Percentiles rank a stretch among this genome's conserved stretches.
Evolutionary conservation across 2,329 filamentous ascomycete species (phyloP).

Genomic region (Aschersonia sp.): DNA sequence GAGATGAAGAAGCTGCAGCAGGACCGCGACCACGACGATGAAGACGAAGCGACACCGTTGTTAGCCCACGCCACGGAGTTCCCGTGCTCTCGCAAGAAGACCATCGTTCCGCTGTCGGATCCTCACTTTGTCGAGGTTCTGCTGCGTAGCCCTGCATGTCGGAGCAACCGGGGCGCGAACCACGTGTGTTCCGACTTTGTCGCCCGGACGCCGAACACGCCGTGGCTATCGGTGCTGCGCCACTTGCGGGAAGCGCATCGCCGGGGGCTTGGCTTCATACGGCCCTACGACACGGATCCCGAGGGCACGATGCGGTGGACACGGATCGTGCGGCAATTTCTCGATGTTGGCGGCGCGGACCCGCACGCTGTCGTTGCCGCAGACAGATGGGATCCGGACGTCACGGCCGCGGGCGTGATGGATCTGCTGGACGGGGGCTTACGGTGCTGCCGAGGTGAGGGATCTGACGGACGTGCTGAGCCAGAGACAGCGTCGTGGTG

Average conservation of each 20-base stretch:
- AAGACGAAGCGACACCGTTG: conserved; percentile 12
- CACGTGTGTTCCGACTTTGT: conserved; percentile 10
- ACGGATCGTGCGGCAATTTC: conserved; percentile 11
- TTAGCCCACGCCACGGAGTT: conserved; percentile 18
- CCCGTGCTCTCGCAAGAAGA: conserved; percentile 17
- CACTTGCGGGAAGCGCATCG: conserved; percentile 16
- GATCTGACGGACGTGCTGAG: background rate
- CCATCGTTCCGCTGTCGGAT: conserved; percentile 18
- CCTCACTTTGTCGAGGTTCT: conserved; percentile 13
- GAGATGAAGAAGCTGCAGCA: background rate
- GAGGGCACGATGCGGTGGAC: conserved; percentile 15
- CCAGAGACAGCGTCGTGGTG: background rate
- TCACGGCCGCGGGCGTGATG: conserved; percentile 13
- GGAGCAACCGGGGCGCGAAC: conserved; percentile 7
- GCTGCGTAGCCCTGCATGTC: conserved; percentile 6
- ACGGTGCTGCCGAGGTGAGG: conserved; percentile 8
- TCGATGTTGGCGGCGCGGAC: conserved; percentile 13
- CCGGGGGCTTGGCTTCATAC: conserved; percentile 16
- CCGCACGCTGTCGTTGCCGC: conserved; percentile 9
- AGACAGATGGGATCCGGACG: conserved; percentile 16
- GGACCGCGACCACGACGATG: background rate
- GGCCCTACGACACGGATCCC: conserved; percentile 12
- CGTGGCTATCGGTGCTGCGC: conserved; percentile 15
- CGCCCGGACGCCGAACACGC: conserved; percentile 9
- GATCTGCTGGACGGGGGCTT: conserved; percentile 12